A percentile compares a stretch with the other conserved stretches of the same genome.
phyloP scores from a whole-genome alignment of 2,329 filamentous ascomycete genomes.

The Tothia fuscella region DNA sequence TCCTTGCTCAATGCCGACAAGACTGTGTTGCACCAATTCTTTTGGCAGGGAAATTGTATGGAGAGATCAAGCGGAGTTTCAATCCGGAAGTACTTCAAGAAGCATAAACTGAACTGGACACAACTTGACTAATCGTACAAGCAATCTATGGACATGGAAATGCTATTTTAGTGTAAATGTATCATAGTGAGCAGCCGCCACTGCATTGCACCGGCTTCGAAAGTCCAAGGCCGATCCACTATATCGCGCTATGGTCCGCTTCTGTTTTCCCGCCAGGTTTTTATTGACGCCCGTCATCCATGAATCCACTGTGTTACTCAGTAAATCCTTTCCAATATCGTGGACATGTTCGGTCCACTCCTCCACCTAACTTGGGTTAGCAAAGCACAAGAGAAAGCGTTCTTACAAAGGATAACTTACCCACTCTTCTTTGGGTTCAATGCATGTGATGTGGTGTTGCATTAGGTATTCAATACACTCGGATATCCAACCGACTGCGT shows the following conservation, averaged over 20 bases:
- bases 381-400: background rate
- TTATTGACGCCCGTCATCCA: conserved; percentile 10
- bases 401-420: background rate
- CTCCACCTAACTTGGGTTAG: background rate
- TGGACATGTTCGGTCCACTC: conserved; percentile 8
- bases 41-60: too few species aligned
- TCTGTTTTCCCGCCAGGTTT: conserved; percentile 7
- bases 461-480: conserved; percentile 3
- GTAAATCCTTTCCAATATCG: conserved; percentile 1
- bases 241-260: conserved; percentile 2
- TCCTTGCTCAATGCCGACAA: too few species aligned
- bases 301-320: conserved; percentile 5
- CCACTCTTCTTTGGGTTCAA: conserved; percentile 3
- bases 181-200: background rate
- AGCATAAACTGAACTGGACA: too few species aligned
- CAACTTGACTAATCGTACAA: too few species aligned
- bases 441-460: conserved; percentile 1
- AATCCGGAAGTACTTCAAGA: too few species aligned
- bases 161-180: background rate
- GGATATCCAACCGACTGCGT: conserved; percentile 7
- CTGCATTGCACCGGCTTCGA: background rate
- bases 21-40: too few species aligned
- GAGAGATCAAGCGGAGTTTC: too few species aligned
- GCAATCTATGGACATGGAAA: too few species aligned
- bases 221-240: conserved; percentile 2